Percentiles rank a stretch among this genome's conserved stretches.
phyloP scores from a whole-genome alignment of 805 yeast species.

The Saccharomycopsis sp. region DNA sequence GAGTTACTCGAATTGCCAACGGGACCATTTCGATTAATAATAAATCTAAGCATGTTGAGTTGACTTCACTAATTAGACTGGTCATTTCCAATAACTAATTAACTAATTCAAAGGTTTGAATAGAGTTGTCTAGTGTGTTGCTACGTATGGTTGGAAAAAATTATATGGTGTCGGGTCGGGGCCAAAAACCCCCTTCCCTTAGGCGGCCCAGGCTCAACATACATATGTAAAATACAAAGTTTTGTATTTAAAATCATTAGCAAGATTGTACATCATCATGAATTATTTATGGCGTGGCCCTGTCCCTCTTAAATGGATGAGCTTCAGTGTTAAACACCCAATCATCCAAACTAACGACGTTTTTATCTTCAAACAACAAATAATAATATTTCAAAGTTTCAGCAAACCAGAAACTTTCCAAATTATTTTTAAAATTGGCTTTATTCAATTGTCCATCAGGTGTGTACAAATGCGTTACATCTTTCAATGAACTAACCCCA shows the following conservation, averaged over 20 bases:
- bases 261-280: too few species aligned
- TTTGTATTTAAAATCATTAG: too few species aligned
- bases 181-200: too few species aligned
- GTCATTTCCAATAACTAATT: conserved; percentile 8
- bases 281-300: too few species aligned
- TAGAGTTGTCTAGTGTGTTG: background rate
- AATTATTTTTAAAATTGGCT: conserved; percentile 26
- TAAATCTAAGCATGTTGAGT: conserved; percentile 48
- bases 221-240: too few species aligned
- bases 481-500: conserved; percentile 34
- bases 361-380: conserved; percentile 39
- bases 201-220: too few species aligned
- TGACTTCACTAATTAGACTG: conserved; percentile 33
- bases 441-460: conserved; percentile 25
- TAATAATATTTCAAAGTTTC: conserved; percentile 54
- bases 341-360: conserved; percentile 41
- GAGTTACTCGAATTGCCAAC: conserved; percentile 55
- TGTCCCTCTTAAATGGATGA: conserved; percentile 39
- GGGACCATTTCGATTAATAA: conserved; percentile 76
- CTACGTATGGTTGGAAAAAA: too few species aligned
- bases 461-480: conserved; percentile 31
- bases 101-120: background rate
- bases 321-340: conserved; percentile 58
- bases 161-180: too few species aligned
- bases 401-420: conserved; percentile 50